Conservation (phyloP, 208 protist species). For the Sergeia podlipaevii region DNA sequence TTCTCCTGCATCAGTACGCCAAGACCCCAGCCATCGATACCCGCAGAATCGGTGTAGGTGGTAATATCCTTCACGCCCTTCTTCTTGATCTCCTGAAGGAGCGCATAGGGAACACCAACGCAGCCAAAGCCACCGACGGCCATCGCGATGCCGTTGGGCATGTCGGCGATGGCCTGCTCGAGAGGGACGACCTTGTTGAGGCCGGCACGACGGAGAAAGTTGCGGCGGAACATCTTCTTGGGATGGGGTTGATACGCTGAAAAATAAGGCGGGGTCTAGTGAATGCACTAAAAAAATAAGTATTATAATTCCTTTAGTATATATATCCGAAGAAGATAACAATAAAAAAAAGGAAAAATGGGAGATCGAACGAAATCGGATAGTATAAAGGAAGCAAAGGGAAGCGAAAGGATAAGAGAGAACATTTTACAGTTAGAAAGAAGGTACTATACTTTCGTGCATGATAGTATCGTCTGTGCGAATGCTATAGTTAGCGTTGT, state of each 20-base stretch:
- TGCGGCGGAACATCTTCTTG: slow-evolving; percentile 60
- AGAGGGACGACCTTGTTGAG: slow-evolving; percentile 77
- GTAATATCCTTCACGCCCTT: slow-evolving; percentile 89
- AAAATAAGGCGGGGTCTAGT: slow-evolving; percentile 10
- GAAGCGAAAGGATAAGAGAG: slow-evolving; percentile 11
- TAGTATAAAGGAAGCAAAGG: slow-evolving; percentile 5
- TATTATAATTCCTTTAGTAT: too few relatives aligned
- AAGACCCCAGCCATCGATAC: slow-evolving; percentile 95
- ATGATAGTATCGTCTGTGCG: too few relatives aligned
- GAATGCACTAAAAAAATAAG: slow-evolving; percentile 10
- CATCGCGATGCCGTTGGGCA: slow-evolving; percentile 55
- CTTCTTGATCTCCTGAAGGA: slow-evolving; percentile 89
- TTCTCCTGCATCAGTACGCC: slow-evolving; percentile 92
- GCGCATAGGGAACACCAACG: slow-evolving; percentile 92
- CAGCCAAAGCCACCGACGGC: slow-evolving; percentile 96
- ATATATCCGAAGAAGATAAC: too few relatives aligned
- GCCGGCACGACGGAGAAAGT: slow-evolving; percentile 25
- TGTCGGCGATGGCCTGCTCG: slow-evolving; percentile 70
- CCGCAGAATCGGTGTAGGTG: slow-evolving; percentile 94
- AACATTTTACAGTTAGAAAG: slow-evolving; percentile 6
- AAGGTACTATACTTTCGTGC: too few relatives aligned
- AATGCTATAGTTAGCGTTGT: too few relatives aligned
- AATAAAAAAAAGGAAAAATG: slow-evolving; percentile 22
- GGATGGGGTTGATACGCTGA: background rate
- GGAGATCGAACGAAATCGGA: background rate